A percentile compares a stretch with the other conserved stretches of the same genome.
Conservation (phyloP, 345 rosid genomes). For the Camelina neglecta region DNA sequence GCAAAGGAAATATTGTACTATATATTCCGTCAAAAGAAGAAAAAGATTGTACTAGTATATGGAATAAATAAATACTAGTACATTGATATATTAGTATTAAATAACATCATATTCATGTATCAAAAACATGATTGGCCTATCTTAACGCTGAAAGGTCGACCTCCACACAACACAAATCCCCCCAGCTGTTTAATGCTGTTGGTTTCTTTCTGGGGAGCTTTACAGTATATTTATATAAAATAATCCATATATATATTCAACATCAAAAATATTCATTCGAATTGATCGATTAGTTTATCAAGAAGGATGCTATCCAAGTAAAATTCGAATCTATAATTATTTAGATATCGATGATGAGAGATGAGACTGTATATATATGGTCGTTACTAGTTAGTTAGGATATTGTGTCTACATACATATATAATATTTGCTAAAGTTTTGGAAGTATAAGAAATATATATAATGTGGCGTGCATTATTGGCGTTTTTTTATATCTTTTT, state of each 20-base stretch:
- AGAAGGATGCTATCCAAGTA: conserved; percentile 26
- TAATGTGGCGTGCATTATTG: conserved; percentile 46
- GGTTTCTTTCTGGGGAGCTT: conserved; percentile 46
- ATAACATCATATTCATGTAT: conserved; percentile 10
- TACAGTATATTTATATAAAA: conserved; percentile 4
- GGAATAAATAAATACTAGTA: conserved; percentile 7
- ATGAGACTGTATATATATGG: conserved; percentile 19
- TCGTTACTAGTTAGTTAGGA: conserved; percentile 42
- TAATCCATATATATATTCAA: not conserved
- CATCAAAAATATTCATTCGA: conserved; percentile 20
- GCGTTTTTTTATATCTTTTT: conserved; percentile 18
- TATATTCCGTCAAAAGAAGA: not conserved
- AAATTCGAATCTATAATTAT: conserved; percentile 29
- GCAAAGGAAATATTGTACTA: conserved; percentile 1
- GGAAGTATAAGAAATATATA: conserved; percentile 20
- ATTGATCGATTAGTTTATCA: conserved; percentile 18
- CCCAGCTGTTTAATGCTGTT: conserved; percentile 43
- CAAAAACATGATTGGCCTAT: conserved; percentile 41
- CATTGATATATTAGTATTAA: not conserved
- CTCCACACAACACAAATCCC: conserved; percentile 43
- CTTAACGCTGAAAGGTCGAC: conserved; percentile 45
- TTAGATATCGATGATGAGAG: conserved; percentile 23
- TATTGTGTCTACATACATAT: not conserved
- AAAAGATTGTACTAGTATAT: not conserved
- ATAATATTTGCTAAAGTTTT: conserved; percentile 27